Evolutionary conservation across 1,284 basidiomycete species (phyloP).

Genomic region (Agroathelia rolfsii): DNA sequence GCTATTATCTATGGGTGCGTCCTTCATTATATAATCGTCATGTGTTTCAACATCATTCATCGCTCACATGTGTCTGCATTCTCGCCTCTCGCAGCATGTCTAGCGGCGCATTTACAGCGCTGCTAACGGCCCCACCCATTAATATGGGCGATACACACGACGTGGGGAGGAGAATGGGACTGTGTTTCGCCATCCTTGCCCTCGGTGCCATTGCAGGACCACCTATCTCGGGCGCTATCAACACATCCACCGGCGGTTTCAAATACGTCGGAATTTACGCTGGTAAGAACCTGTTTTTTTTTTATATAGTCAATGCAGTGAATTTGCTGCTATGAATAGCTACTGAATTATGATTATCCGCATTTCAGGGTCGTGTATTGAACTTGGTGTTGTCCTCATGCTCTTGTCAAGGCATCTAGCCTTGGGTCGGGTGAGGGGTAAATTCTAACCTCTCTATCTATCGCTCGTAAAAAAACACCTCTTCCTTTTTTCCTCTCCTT

Average conservation of each 20-base stretch:
- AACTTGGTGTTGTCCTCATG: slow-evolving; percentile 27
- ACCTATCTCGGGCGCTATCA: slow-evolving; percentile 51
- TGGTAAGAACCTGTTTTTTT: slow-evolving; percentile 26
- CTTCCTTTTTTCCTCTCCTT: too few relatives aligned
- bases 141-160: slow-evolving; percentile 49
- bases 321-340: slow-evolving; percentile 1
- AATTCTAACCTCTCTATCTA: slow-evolving; percentile 24
- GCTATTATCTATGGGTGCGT: slow-evolving; percentile 19
- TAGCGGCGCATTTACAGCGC: slow-evolving; percentile 46
- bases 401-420: slow-evolving; percentile 25
- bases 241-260: slow-evolving; percentile 32
- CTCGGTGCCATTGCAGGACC: slow-evolving; percentile 41
- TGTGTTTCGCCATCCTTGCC: slow-evolving; percentile 42
- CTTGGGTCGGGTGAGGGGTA: slow-evolving; percentile 25
- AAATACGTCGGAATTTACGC: slow-evolving; percentile 51
- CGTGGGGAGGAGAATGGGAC: slow-evolving; percentile 49
- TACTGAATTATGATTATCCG: slow-evolving; percentile 19
- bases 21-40: too few relatives aligned
- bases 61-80: background rate
- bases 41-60: too few relatives aligned
- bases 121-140: slow-evolving; percentile 46
- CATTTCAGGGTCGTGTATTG: too few relatives aligned
- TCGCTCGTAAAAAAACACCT: too few relatives aligned
- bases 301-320: slow-evolving; percentile 12
- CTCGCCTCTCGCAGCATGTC: slow-evolving; percentile 26